Percentiles rank a stretch among this genome's conserved stretches.
Conservation (phyloP, 306 rosid genomes). For the Lathyrus tuberosus region DNA sequence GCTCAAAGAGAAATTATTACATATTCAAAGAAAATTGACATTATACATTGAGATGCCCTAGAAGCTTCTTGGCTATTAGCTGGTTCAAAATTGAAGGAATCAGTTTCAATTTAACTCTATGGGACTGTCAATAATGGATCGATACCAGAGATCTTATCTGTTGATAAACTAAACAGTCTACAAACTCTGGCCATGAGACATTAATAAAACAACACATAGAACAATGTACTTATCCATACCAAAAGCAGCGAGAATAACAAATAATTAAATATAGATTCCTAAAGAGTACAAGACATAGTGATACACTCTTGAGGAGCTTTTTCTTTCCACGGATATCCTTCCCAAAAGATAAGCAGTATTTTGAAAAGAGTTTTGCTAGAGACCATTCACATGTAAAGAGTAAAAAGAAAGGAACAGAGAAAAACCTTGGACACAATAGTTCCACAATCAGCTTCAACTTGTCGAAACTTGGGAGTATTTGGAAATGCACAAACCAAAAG, state of each 20-base stretch:
- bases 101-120: background rate
- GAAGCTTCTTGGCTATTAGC: background rate
- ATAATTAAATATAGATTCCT: constrained; percentile 10
- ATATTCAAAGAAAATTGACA: constrained; percentile 6
- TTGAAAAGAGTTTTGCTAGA: background rate
- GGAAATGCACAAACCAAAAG: constrained; percentile 92
- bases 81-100: constrained; percentile 11
- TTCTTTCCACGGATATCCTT: constrained; percentile 11
- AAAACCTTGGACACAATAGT: constrained; percentile 87
- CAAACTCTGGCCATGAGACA: constrained; percentile 7
- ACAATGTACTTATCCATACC: background rate
- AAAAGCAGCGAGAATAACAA: background rate
- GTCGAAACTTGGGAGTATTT: constrained; percentile 88
- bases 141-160: background rate
- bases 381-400: background rate
- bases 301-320: background rate
- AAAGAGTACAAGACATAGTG: background rate
- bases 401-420: constrained; percentile 23
- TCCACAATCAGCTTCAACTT: constrained; percentile 88
- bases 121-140: constrained; percentile 14
- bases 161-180: background rate
- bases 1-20: background rate
- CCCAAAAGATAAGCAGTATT: constrained; percentile 22
- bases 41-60: background rate
- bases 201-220: constrained; percentile 6